phyloP scores from a whole-genome alignment of 352 stramenopile species.

The Pythium apleroticum region DNA sequence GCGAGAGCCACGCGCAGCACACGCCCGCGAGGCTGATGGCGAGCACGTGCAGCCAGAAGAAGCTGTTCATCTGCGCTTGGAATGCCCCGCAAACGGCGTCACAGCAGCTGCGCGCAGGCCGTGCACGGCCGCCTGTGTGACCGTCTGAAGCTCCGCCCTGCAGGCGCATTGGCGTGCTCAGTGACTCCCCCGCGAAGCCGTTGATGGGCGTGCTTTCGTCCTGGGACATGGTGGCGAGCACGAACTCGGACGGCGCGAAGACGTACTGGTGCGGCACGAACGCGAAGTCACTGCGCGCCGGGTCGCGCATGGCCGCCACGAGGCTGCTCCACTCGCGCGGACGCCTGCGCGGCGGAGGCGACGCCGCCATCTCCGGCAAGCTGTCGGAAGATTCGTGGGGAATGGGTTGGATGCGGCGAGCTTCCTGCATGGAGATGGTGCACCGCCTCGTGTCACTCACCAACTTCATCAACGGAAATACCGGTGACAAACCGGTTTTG shows the following conservation, averaged over 20 bases:
- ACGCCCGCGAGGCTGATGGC: constrained; percentile 47
- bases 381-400: neutral
- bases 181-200: constrained; percentile 5
- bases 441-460: neutral
- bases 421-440: neutral
- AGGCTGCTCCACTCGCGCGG: constrained; percentile 56
- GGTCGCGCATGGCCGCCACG: constrained; percentile 61
- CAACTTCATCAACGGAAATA: constrained; percentile 21
- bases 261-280: constrained; percentile 85
- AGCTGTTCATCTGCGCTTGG: constrained; percentile 36
- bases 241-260: constrained; percentile 38
- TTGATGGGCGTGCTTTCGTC: constrained; percentile 74
- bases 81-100: constrained; percentile 10
- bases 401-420: constrained; percentile 14
- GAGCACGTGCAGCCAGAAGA: constrained; percentile 60
- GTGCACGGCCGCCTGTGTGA: neutral
- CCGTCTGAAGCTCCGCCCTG: neutral
- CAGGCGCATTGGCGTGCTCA: constrained; percentile 8
- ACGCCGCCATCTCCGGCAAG: neutral
- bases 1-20: constrained; percentile 50
- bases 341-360: constrained; percentile 2
- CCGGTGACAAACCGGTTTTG: constrained; percentile 11
- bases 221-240: constrained; percentile 29
- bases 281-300: constrained; percentile 72
- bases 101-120: neutral